A percentile compares a stretch with the other conserved stretches of the same genome.
These are phyloP conservation scores for Gossypium trilobum DNA, from an alignment of 441 rosid species.

Conservation along the genomic window DNA sequence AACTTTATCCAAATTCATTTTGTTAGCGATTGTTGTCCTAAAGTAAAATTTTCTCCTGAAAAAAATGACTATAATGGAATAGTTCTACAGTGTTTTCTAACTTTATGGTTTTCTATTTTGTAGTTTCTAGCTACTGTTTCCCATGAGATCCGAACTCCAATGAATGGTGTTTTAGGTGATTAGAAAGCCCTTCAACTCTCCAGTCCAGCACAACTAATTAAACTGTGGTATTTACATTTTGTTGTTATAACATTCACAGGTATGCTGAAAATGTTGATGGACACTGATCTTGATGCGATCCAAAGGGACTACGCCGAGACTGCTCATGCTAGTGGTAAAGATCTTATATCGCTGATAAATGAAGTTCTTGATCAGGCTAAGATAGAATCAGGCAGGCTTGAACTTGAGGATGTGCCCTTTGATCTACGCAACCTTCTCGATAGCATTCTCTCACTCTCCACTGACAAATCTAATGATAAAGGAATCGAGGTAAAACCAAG, in stretches of 20 bases:
- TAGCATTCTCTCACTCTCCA: constrained; percentile 62
- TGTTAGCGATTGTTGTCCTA: neutral
- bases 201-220: constrained; percentile 8
- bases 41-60: neutral
- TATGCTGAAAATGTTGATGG: constrained; percentile 90
- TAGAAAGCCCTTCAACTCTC: constrained; percentile 11
- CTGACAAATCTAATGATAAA: constrained; percentile 62
- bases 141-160: constrained; percentile 93
- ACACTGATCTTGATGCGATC: constrained; percentile 64
- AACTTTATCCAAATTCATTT: neutral
- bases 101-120: constrained; percentile 19
- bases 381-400: constrained; percentile 95
- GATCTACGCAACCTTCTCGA: constrained; percentile 69
- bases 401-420: constrained; percentile 76
- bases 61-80: neutral
- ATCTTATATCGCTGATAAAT: constrained; percentile 69
- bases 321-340: constrained; percentile 82
- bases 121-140: constrained; percentile 97
- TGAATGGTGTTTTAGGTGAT: constrained; percentile 93
- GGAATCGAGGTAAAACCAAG: constrained; percentile 61
- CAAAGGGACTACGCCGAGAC: constrained; percentile 79
- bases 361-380: constrained; percentile 96
- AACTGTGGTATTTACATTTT: constrained; percentile 16
- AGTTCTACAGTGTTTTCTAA: constrained; percentile 2
- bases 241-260: constrained; percentile 34